Evolutionary conservation across 1,139 yeast species (phyloP).

Genomic region (Yamadazyma epiphylla): DNA sequence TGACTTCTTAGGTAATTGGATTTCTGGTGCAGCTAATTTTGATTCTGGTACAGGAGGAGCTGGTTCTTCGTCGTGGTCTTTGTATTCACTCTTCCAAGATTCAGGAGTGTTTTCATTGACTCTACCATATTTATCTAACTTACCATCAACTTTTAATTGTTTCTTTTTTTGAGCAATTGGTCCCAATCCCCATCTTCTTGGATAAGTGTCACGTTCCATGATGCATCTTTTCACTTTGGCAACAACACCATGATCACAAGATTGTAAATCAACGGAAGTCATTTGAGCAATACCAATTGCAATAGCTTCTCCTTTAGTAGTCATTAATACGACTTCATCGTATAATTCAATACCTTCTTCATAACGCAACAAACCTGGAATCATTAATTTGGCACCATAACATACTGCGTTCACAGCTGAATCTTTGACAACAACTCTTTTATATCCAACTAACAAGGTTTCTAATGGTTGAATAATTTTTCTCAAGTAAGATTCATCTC

Average conservation of each 20-base stretch:
- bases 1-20: constrained; percentile 49
- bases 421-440: constrained; percentile 96
- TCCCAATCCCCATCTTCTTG: constrained; percentile 99
- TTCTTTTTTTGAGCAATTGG: constrained; percentile 98
- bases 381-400: constrained; percentile 98
- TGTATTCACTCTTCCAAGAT: constrained; percentile 85
- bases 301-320: constrained; percentile 99
- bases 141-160: constrained; percentile 96
- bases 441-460: constrained; percentile 88
- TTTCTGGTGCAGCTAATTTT: constrained; percentile 47
- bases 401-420: constrained; percentile 98
- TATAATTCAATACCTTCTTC: constrained; percentile 97
- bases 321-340: constrained; percentile 96
- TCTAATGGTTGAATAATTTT: constrained; percentile 94
- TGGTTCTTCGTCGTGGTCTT: constrained; percentile 69
- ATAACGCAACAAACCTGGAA: constrained; percentile 95
- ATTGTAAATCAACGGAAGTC: constrained; percentile 95
- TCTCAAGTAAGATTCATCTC: constrained; percentile 94
- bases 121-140: constrained; percentile 93
- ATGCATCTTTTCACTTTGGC: constrained; percentile 98
- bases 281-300: constrained; percentile 98
- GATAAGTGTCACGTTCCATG: constrained; percentile 98
- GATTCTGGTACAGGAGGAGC: constrained; percentile 50
- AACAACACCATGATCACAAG: constrained; percentile 98
- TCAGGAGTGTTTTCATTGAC: constrained; percentile 90